Base-by-base conservation (phyloP, 768 basidiomycete genomes). In the Trametes gibbosa region DNA sequence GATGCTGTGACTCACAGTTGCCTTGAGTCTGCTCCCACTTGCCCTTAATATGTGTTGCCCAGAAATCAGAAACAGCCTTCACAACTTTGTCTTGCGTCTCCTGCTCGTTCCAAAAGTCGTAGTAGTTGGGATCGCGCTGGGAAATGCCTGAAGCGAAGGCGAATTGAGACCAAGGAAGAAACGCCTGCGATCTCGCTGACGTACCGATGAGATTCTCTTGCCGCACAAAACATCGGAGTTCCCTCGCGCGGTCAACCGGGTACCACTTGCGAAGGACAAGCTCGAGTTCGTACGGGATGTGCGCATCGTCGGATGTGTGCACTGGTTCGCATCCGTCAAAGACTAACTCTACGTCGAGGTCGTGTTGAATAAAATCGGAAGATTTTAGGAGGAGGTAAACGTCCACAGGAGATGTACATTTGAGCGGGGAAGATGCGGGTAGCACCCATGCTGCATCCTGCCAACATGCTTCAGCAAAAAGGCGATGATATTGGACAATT, bases 381-480 rank as follows among this genome's bases (percentile, higher is more conserved):
- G 93, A 92, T 71, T 98, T 98, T 62, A 98, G 81, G 0, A 96
- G 76, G 55, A 96, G 79, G 72, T 96, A 98, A 32, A 98, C 88
- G 63, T 98, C 95, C 0, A 90, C 84, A 0, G 94, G 93, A 1
- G 85, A 84, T 3, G 85, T 88, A 74, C 95, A 98, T 74, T 89
- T 90, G 42, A 97, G 77, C 5, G 92, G 92, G 0, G 90, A 85
- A 0, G 88, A 89, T 39, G 87, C 80, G 2, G 94, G 90, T 5
- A 96, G 77, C 51, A 97, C 82, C 92, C 95, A 98, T 5, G 90
- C 82, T 29, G 95, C 93, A 65, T 98, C 96, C 93, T 95, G 62
- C 17, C n/a, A 0, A 27, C 23, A 16, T 24, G 12, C 21, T 2
- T 45, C 23, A 45, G 21, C 43, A 8, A 1, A 3, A 14, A 39